Percentiles rank a stretch among this genome's conserved stretches.
Evolutionary conservation across 2,329 filamentous ascomycete species (phyloP).

Genomic region (Epicoccum sorghinum): DNA sequence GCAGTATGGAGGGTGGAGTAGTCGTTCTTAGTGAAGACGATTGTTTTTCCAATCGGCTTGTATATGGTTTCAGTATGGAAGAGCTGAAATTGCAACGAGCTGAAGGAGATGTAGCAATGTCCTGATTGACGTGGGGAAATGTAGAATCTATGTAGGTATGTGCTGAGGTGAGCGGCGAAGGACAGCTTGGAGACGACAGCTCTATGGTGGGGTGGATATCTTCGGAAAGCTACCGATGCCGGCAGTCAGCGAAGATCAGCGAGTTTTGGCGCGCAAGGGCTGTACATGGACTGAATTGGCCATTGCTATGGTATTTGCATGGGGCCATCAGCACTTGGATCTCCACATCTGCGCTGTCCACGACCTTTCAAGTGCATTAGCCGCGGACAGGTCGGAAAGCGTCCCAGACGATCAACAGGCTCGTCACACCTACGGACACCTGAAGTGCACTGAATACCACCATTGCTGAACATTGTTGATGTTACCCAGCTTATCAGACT

Average conservation of each 20-base stretch:
- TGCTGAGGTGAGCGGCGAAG: background rate
- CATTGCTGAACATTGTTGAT: no score
- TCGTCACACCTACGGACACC: no score
- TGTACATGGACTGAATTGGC: background rate
- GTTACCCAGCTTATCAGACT: no score
- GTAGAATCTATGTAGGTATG: background rate
- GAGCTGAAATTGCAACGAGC: no score
- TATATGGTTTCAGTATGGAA: no score
- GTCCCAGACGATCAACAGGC: background rate
- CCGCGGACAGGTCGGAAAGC: background rate
- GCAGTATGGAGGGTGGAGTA: background rate
- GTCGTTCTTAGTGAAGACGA: no score
- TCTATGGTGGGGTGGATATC: slow-evolving; percentile 10
- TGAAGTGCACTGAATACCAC: no score
- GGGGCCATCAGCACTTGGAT: background rate
- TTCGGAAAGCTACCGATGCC: slow-evolving; percentile 2
- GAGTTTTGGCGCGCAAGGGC: background rate
- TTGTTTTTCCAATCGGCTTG: no score
- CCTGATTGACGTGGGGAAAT: no score
- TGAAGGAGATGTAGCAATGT: no score
- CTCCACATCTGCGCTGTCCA: background rate
- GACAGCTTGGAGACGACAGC: background rate
- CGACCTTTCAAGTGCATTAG: background rate
- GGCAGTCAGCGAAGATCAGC: slow-evolving; percentile 10
- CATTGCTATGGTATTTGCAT: no score